Conservation (phyloP, 23 red algal species). For the Gracilaria caudata region DNA sequence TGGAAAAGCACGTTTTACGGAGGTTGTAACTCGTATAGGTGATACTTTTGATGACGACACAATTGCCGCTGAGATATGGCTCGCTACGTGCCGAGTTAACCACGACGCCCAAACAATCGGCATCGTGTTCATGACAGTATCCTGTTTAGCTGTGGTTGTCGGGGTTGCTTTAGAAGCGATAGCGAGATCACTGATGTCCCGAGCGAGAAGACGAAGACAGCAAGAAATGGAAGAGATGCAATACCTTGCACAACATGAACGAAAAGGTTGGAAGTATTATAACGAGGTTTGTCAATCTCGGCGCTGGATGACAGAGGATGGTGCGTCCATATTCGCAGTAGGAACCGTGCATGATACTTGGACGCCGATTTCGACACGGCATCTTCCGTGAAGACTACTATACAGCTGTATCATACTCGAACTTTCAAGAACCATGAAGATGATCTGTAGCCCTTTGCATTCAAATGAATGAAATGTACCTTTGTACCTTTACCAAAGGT, state of each 20-base stretch:
- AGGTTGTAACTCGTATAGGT: constrained; percentile 24
- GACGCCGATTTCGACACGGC: neutral
- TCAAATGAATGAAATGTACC: no score
- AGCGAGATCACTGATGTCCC: neutral
- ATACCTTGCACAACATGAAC: neutral
- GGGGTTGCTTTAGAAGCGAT: neutral
- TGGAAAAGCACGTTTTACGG: neutral
- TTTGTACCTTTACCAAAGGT: no score
- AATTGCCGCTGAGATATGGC: constrained; percentile 11
- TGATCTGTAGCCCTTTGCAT: no score
- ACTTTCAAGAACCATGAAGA: no score
- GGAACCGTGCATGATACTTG: neutral
- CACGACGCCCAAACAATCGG: constrained; percentile 3
- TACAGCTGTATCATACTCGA: no score
- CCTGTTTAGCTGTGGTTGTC: neutral
- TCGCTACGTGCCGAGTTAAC: neutral
- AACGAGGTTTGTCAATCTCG: neutral
- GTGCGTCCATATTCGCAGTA: neutral
- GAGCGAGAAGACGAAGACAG: neutral
- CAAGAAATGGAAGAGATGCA: neutral
- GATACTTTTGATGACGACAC: constrained; percentile 9
- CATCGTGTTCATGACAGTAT: constrained; percentile 5
- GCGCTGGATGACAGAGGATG: neutral
- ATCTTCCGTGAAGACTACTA: no score
- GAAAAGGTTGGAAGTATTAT: neutral